phyloP scores from a whole-genome alignment of 108 stramenopile genomes.

The Mediolabrus comicus region DNA sequence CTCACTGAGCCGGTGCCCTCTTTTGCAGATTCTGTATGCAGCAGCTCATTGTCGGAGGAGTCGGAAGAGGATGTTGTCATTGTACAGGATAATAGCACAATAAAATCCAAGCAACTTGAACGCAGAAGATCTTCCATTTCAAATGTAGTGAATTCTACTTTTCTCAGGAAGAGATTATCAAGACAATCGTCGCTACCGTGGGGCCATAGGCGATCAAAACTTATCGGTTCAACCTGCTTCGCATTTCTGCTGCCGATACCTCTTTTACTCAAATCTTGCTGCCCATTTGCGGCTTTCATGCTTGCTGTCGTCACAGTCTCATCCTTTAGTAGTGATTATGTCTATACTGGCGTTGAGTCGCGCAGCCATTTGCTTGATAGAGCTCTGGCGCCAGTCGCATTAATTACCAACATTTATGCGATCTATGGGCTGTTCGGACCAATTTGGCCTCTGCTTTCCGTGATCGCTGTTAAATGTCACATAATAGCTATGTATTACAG shows the following conservation, averaged over 20 bases:
- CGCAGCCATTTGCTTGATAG: slow-evolving; percentile 33
- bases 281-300: slow-evolving; percentile 16
- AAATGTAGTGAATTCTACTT: neutral
- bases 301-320: slow-evolving; percentile 23
- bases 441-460: slow-evolving; percentile 1
- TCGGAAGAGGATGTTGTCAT: neutral
- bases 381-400: slow-evolving; percentile 42
- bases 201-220: slow-evolving; percentile 40
- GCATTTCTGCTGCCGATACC: slow-evolving; percentile 43
- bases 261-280: slow-evolving; percentile 19
- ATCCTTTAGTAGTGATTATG: slow-evolving; percentile 45
- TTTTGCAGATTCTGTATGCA: neutral
- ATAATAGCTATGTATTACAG: slow-evolving; percentile 30
- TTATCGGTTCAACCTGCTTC: slow-evolving; percentile 40
- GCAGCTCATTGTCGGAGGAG: neutral
- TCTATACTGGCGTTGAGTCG: slow-evolving; percentile 47
- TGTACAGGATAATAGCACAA: neutral
- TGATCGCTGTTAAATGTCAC: slow-evolving; percentile 30
- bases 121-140: neutral
- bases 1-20: too few relatives aligned
- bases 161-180: slow-evolving; percentile 20
- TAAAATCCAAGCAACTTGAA: neutral
- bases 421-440: slow-evolving; percentile 19
- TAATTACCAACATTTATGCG: slow-evolving; percentile 16
- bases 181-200: slow-evolving; percentile 40